phyloP scores from a whole-genome alignment of 1,139 yeast species.

The Hemisphaericaspora xylofermentans region DNA sequence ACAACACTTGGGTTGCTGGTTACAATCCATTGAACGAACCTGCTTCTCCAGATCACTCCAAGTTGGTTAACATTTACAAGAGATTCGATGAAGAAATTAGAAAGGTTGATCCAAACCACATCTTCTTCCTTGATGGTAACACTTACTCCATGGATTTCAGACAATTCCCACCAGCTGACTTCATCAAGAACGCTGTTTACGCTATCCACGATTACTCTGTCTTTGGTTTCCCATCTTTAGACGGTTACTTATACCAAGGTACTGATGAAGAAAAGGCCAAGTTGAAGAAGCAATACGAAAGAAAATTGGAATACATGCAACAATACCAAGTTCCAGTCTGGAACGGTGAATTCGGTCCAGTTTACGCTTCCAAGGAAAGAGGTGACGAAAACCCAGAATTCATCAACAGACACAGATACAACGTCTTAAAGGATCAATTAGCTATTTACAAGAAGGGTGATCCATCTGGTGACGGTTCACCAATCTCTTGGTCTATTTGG shows the following conservation, averaged over 20 bases:
- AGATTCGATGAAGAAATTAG: slow-evolving; percentile 36
- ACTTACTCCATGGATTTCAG: slow-evolving; percentile 49
- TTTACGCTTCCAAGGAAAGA: slow-evolving; percentile 40
- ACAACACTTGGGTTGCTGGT: slow-evolving; percentile 47
- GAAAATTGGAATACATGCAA: slow-evolving; percentile 43
- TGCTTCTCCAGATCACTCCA: slow-evolving; percentile 37
- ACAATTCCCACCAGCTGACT: slow-evolving; percentile 35
- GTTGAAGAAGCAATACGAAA: slow-evolving; percentile 32
- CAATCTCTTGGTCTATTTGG: slow-evolving; percentile 51
- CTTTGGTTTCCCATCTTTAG: slow-evolving; percentile 41
- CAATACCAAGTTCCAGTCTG: slow-evolving; percentile 44
- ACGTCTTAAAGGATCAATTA: slow-evolving; percentile 43
- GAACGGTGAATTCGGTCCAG: slow-evolving; percentile 54
- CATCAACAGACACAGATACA: slow-evolving; percentile 37
- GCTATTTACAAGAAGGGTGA: slow-evolving; percentile 40
- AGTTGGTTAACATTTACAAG: slow-evolving; percentile 35
- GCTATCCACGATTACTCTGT: slow-evolving; percentile 46
- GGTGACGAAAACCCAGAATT: slow-evolving; percentile 36
- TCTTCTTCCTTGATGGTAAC: slow-evolving; percentile 46
- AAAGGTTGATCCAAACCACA: slow-evolving; percentile 42
- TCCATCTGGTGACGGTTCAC: slow-evolving; percentile 42
- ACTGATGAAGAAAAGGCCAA: slow-evolving; percentile 29
- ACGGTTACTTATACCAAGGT: slow-evolving; percentile 32
- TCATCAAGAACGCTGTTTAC: slow-evolving; percentile 40
- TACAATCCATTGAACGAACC: slow-evolving; percentile 51